These are phyloP conservation scores for Solidago caesia DNA, from an alignment of 129 eudicot genomes.

Conservation along the genomic window DNA sequence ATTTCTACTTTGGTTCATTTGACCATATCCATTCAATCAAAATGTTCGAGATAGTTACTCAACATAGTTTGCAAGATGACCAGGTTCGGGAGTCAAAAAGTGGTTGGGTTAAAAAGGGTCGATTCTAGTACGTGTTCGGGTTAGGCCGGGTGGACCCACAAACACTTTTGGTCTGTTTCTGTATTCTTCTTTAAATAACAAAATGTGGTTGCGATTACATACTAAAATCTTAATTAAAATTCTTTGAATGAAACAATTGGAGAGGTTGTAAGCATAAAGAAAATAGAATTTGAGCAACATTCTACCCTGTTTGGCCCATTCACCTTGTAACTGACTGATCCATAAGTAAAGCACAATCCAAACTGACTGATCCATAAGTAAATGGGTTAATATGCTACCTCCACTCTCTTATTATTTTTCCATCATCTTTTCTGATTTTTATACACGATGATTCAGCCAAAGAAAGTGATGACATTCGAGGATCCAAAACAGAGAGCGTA, in stretches of 20 bases:
- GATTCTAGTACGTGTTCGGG: background rate
- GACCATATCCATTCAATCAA: background rate
- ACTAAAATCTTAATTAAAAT: too few relatives aligned
- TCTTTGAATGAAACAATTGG: background rate
- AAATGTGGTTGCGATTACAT: too few relatives aligned
- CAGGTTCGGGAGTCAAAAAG: background rate
- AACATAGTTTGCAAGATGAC: background rate
- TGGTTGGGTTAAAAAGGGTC: background rate
- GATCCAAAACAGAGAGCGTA: slow-evolving; percentile 88
- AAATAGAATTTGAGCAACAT: background rate
- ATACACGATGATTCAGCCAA: slow-evolving; percentile 56
- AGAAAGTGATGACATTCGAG: slow-evolving; percentile 81
- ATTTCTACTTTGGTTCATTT: background rate
- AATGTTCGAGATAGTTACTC: background rate
- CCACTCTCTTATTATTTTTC: background rate
- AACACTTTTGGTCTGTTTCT: background rate
- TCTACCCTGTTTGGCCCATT: background rate
- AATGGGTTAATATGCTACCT: slow-evolving; percentile 3
- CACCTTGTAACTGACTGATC: background rate
- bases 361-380: background rate
- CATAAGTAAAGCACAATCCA: background rate
- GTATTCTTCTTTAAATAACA: background rate
- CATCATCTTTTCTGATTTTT: background rate
- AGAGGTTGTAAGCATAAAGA: background rate
- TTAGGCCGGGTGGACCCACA: background rate